Base-by-base conservation (phyloP, 2,329 filamentous ascomycete genomes). In the Ophiostoma pallidulum region DNA sequence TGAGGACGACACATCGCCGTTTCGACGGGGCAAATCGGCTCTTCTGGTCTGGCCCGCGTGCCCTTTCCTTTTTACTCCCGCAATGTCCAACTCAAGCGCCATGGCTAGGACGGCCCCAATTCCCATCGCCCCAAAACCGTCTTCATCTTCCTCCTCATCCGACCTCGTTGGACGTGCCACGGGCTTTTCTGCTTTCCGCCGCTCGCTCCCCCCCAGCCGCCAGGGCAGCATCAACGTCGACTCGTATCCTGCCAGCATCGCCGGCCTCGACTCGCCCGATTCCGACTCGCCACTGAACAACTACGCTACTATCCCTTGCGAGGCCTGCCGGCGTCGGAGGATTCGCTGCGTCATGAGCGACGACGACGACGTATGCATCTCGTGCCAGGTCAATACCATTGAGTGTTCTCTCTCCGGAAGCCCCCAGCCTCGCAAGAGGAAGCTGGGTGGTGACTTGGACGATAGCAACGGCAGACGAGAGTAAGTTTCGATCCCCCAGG, bases 381-480 rank as follows among this genome's bases (percentile, higher is more conserved):
- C 86, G 53, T 94, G 87, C 66, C 82, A 86, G 61, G 80, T 82
- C 62, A 82, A 83, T 65, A 83, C 82, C 58, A 78, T 86, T 60
- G 82, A 87, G 56, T 92, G 86, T 66, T 90, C 86, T 37, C 80
- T 90, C 62, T 73, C 82, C 43, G 80, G 83, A 55, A 87, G 84
- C 63, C 86, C 86, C 20, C 80, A 82, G 60, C 81, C 84, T 49
- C 78, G 86, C 57, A 92, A 92, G 71, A 77, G 87, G 62, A 91
- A 90, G 70, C 68, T 86, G 53, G 78, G 82, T 65, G 74, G 78
- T 59, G 76, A 81, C 57, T 68, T 72, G 51, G 76, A 80, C 54
- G 78, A 82, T 53, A 73, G 69, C 54, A 67, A 70, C 55, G 75
- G 74, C 60, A 86, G 85, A 67, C 77, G 82, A 74, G 84, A 82